Evolutionary conservation across 129 eudicot genomes (phyloP), one percentile per base, ranked within the genome.

Genomic region (Lactuca sativa): DNA sequence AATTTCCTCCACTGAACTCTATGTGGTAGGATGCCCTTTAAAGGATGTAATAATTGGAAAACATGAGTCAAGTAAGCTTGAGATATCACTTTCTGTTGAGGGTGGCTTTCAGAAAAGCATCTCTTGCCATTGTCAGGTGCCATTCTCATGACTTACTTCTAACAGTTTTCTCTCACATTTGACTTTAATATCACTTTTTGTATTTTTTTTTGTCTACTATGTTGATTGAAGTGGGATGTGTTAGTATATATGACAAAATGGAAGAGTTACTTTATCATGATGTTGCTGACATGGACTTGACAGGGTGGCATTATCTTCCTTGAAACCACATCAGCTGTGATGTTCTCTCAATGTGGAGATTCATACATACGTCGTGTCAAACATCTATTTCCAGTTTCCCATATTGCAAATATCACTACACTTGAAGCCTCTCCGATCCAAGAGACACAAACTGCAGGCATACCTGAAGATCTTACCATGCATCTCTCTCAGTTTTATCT

Each of bases 251-350:
- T 51, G 9, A 32, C 59, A 56, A 37, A 43, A 9, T 36, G 53
- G 59, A 43, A 34, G 59, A 59, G 57, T 71, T 74, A 38, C 48
- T 49, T 48, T 52, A 72, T 66, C 48, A 67, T 78, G 68, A 65
- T 76, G 64, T 40, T 66, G 65, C 40, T 77, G 78, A 72, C 74
- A 74, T 58, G 53, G 65, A 16, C 49, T 49, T 68, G 74, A 40
- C 85, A 95, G 99, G 97, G 96, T 82, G 99, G 97, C 51, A 64
- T 48, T 12, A 41, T 95, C 49, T 73, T 85, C 73, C 77, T 95
- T 60, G 97, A 95, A 79, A 64, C 84, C 77, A 40, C 63, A 47
- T 78, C 92, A 18, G 80, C 79, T 65, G 73, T 64, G 59, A 80
- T 74, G 79, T 78, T 95, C 49, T 59, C 75, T 53, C 85, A 86